Evolutionary conservation across 306 rosid genomes (phyloP), one percentile per base, ranked within the genome.

Genomic region (Cicer chorassanicum): DNA sequence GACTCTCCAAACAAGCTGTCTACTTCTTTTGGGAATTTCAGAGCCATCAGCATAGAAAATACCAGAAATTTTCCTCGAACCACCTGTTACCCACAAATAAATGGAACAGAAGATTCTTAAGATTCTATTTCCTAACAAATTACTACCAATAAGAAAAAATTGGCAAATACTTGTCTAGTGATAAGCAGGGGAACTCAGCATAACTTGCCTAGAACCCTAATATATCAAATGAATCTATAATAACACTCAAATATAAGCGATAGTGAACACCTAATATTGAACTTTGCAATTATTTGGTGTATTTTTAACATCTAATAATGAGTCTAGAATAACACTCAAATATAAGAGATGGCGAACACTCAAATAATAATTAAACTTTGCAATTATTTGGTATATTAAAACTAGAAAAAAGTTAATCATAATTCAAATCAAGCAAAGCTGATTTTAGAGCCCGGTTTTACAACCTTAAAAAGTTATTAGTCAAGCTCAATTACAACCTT

Each of bases 1-100:
- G 62, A 88, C 93, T 85, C 98, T 92, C 99, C 99, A 95, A 56
- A 82, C 92, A 9, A 88, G 83, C 73, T 80, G 99, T 76, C 96
- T 84, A 80, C 91, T 89, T 82, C 99, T 92, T 80, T 81, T 92
- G 11, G 97, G 96, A 73, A 90, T 84, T 78, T 95, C 97, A 60
- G 83, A 84, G 76, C 90, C 87, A 82, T 94, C 98, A 60, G 88
- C 85, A 76, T 92, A 95, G 66, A 51, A 76, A 80, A 92, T 51
- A 51, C 96, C 87, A 73, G 86, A 82, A 84, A 95, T 85, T 84
- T 88, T 92, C 75, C 78, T 85, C 63, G 6, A 59, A 59, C 99
- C 98, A 84, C 93, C 99, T 95, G 86, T 83, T 9, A 45, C 56
- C 54, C 78, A 65, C 48, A 87, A 87, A 75, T 43, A 67, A 79